A percentile compares a stretch with the other conserved stretches of the same genome.
These are phyloP conservation scores for Aspergillus sp. DNA, from an alignment of 2,329 filamentous ascomycete species.

Conservation along the genomic window DNA sequence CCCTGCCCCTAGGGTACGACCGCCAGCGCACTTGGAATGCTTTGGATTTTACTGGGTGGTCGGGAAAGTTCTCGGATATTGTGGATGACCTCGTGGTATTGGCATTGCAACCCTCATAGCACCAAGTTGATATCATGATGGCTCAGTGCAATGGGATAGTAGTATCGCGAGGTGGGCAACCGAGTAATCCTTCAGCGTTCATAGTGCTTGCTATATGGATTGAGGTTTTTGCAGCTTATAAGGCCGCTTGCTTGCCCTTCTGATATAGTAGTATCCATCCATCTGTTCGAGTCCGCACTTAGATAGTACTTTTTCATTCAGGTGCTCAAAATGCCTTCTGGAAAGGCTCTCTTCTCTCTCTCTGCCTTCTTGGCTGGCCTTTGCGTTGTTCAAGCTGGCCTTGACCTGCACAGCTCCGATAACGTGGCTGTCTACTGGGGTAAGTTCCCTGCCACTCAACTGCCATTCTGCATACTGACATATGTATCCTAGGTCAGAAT, in stretches of 20 bases:
- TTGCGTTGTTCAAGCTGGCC: neutral
- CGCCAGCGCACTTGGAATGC: no score
- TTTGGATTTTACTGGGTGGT: no score
- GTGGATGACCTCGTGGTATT: no score
- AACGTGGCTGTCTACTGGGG: conserved; percentile 58
- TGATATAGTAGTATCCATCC: neutral
- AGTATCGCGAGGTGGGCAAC: neutral
- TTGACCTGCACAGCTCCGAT: conserved; percentile 10
- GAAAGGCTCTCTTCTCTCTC: neutral
- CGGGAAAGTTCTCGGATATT: no score
- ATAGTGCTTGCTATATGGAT: no score
- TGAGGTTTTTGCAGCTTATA: neutral
- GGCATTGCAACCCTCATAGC: no score
- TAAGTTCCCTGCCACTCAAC: conserved; percentile 1
- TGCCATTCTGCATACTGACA: neutral
- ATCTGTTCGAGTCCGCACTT: neutral
- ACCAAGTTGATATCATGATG: no score
- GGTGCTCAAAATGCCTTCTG: neutral
- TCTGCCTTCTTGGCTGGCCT: neutral
- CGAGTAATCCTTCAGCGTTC: neutral
- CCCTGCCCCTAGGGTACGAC: no score
- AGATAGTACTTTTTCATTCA: neutral
- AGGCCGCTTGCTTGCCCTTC: neutral
- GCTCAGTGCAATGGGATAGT: neutral
- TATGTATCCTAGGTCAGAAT: conserved; percentile 45